Evolutionary conservation across 768 basidiomycete species (phyloP).

Genomic region (Cytidiella melzeri): DNA sequence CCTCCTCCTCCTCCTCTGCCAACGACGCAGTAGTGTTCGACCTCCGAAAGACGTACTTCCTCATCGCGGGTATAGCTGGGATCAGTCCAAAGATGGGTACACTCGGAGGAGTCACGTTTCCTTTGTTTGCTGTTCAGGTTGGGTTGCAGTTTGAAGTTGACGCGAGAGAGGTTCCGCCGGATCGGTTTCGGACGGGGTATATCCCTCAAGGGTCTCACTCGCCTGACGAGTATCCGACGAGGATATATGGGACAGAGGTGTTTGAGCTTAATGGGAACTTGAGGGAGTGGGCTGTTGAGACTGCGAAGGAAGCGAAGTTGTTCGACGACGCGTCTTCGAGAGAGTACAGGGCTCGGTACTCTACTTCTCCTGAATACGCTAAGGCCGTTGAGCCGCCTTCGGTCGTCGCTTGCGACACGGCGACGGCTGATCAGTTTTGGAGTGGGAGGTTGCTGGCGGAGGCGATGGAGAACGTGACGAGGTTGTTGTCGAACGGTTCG

Average conservation of each 20-base stretch:
- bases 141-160: slow-evolving; percentile 36
- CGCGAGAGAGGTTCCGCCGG: slow-evolving; percentile 31
- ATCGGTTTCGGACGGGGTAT: slow-evolving; percentile 34
- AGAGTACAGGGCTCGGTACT: slow-evolving; percentile 29
- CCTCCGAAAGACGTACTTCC: slow-evolving; percentile 34
- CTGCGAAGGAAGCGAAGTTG: slow-evolving; percentile 26
- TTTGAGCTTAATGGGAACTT: slow-evolving; percentile 39
- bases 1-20: too few species aligned
- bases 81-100: slow-evolving; percentile 34
- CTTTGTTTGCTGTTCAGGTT: slow-evolving; percentile 34
- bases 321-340: slow-evolving; percentile 27
- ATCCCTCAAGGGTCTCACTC: slow-evolving; percentile 25
- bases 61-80: slow-evolving; percentile 37
- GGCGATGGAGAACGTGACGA: slow-evolving; percentile 33
- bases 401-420: slow-evolving; percentile 31
- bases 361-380: slow-evolving; percentile 17
- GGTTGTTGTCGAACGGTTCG: slow-evolving; percentile 28
- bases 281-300: slow-evolving; percentile 23
- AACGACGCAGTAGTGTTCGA: slow-evolving; percentile 31
- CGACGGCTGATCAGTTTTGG: slow-evolving; percentile 33
- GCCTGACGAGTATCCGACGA: slow-evolving; percentile 22
- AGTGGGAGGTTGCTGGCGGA: slow-evolving; percentile 30
- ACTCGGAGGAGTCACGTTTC: slow-evolving; percentile 31
- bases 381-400: slow-evolving; percentile 28
- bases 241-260: slow-evolving; percentile 39